Evolutionary conservation across 768 basidiomycete species (phyloP).

Genomic region (Leccinum pellstonianum): DNA sequence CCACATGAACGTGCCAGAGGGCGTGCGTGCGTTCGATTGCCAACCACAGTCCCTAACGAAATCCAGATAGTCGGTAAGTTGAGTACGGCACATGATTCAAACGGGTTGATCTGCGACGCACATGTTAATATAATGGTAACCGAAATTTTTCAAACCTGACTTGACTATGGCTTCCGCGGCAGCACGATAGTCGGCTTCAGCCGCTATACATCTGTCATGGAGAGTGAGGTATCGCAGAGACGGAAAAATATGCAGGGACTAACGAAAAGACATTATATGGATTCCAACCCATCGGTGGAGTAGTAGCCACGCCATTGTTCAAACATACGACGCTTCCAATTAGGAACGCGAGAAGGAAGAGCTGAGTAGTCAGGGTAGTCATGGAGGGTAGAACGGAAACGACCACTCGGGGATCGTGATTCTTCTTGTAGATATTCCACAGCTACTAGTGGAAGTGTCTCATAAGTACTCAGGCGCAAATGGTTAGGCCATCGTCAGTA

Average conservation of each 20-base stretch:
- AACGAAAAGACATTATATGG: constrained; percentile 16
- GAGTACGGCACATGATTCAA: background rate
- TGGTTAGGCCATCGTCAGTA: background rate
- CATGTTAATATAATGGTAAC: constrained; percentile 13
- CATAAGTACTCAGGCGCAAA: background rate
- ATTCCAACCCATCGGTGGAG: constrained; percentile 20
- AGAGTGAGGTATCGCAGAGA: background rate
- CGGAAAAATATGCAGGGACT: background rate
- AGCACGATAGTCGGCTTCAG: constrained; percentile 7
- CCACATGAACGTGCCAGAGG: constrained; percentile 10
- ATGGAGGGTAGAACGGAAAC: background rate
- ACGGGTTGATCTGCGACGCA: background rate
- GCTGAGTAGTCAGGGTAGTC: background rate
- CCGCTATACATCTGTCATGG: constrained; percentile 7
- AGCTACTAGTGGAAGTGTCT: background rate
- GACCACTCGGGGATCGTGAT: background rate
- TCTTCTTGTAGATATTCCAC: background rate
- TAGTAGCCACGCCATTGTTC: constrained; percentile 12
- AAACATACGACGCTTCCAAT: background rate
- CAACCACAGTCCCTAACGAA: constrained; percentile 15
- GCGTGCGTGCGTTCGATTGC: constrained; percentile 6
- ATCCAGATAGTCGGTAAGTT: background rate
- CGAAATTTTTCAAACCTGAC: constrained; percentile 1
- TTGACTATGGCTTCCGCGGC: constrained; percentile 7
- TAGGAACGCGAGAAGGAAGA: constrained; percentile 2